A percentile compares a stretch with the other conserved stretches of the same genome.
Evolutionary conservation across 2,329 filamentous ascomycete species (phyloP).

Genomic region (Calonectria fujianensis): DNA sequence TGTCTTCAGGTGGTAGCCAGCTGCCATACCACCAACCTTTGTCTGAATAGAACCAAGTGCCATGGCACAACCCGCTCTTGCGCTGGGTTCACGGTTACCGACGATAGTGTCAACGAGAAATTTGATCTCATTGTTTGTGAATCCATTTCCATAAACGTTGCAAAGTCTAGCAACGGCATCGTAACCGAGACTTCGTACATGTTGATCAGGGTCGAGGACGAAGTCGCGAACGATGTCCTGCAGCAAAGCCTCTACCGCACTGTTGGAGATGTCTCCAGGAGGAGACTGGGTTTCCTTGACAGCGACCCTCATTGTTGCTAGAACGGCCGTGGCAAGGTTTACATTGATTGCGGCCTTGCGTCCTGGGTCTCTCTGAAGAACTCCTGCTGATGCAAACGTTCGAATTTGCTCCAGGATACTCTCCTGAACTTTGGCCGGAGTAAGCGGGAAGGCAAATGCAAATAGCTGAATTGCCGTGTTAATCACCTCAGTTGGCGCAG

Average conservation of each 20-base stretch:
- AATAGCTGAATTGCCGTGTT: constrained; percentile 96
- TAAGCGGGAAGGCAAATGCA: constrained; percentile 91
- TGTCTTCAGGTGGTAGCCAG: constrained; percentile 95
- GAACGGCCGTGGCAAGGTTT: constrained; percentile 88
- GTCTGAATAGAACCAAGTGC: constrained; percentile 95
- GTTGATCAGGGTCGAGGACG: constrained; percentile 88
- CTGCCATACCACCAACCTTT: constrained; percentile 97
- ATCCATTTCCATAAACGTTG: constrained; percentile 87
- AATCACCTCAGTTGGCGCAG: constrained; percentile 93
- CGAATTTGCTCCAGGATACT: constrained; percentile 96
- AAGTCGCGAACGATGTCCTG: constrained; percentile 85
- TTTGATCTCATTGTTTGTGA: constrained; percentile 93
- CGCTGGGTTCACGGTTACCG: constrained; percentile 92
- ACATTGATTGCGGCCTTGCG: constrained; percentile 93
- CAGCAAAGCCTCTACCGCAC: constrained; percentile 87
- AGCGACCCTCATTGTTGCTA: constrained; percentile 88
- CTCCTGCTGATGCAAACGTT: constrained; percentile 88
- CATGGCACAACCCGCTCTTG: constrained; percentile 94
- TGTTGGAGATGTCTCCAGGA: constrained; percentile 82
- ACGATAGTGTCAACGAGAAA: constrained; percentile 96
- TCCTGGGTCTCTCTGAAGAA: constrained; percentile 88
- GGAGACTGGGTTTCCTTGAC: constrained; percentile 85
- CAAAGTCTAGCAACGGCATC: constrained; percentile 91
- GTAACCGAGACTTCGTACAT: constrained; percentile 89
- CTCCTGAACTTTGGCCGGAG: constrained; percentile 93